Percentiles rank a stretch among this genome's conserved stretches.
Conservation (phyloP, 345 rosid species). For the Hibiscus trionum region DNA sequence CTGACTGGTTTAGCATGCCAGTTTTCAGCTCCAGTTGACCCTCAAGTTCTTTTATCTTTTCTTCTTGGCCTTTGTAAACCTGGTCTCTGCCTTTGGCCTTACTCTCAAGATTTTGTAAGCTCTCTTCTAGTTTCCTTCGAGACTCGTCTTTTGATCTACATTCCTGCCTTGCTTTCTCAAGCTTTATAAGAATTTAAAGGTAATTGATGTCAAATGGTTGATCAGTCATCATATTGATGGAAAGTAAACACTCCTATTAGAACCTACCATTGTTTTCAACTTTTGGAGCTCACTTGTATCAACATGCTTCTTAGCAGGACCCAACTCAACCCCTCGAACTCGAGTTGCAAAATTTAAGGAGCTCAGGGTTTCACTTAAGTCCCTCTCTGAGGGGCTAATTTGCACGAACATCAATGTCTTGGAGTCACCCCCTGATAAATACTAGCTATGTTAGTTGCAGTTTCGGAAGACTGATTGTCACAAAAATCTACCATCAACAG, state of each 20-base stretch:
- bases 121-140: constrained; percentile 69
- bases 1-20: constrained; percentile 21
- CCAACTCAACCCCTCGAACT: constrained; percentile 82
- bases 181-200: constrained; percentile 27
- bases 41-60: constrained; percentile 83
- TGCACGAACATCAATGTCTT: constrained; percentile 92
- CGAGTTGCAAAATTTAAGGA: constrained; percentile 87
- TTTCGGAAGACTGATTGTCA: background rate
- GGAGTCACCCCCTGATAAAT: constrained; percentile 74
- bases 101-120: constrained; percentile 56
- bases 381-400: constrained; percentile 87
- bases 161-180: constrained; percentile 79
- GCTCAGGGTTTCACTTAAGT: constrained; percentile 76
- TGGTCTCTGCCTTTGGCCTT: constrained; percentile 67
- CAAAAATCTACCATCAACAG: background rate
- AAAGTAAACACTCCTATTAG: background rate
- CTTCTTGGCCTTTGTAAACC: constrained; percentile 48
- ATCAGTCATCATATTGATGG: background rate
- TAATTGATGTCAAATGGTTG: constrained; percentile 5
- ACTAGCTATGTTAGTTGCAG: constrained; percentile 1
- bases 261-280: constrained; percentile 61
- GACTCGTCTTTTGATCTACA: constrained; percentile 73
- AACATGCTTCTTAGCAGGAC: constrained; percentile 71
- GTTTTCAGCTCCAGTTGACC: constrained; percentile 49
- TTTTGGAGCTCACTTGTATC: constrained; percentile 77